phyloP scores from a whole-genome alignment of 305 asterid species.

The Rubia occidens region DNA sequence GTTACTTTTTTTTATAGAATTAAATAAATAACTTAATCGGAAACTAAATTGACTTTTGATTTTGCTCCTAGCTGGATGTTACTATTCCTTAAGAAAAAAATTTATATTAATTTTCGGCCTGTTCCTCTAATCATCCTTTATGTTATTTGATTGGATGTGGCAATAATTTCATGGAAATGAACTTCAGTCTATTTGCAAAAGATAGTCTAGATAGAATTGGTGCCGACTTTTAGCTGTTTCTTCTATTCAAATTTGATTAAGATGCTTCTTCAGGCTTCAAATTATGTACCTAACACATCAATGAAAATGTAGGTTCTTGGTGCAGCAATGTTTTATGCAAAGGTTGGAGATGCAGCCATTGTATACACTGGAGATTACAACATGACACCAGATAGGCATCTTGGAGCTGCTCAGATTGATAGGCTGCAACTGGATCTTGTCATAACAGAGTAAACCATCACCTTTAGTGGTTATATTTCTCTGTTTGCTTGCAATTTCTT shows the following conservation, averaged over 20 bases:
- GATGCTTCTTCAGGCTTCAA: background rate
- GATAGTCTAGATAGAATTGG: conserved; percentile 1
- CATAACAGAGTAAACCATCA: conserved; percentile 63
- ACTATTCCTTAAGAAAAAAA: background rate
- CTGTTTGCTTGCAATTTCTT: background rate
- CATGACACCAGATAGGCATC: conserved; percentile 91
- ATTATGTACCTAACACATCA: background rate
- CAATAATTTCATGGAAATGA: background rate
- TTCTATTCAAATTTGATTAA: background rate
- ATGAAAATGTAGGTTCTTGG: conserved; percentile 63
- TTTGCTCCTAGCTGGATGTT: background rate
- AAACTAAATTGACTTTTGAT: conserved; percentile 8
- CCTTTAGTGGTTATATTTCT: background rate
- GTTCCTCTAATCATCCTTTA: background rate
- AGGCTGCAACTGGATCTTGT: conserved; percentile 71
- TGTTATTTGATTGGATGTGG: background rate
- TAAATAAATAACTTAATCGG: background rate
- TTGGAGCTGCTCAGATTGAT: conserved; percentile 96
- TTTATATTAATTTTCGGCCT: background rate
- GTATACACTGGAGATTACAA: conserved; percentile 93
- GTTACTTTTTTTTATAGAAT: conserved; percentile 6
- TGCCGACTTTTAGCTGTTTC: background rate
- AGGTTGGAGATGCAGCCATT: conserved; percentile 76
- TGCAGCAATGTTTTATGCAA: conserved; percentile 96
- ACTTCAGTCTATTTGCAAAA: conserved; percentile 3